phyloP scores from a whole-genome alignment of 2,329 filamentous ascomycete species.

The Periglandula ipomoeae region DNA sequence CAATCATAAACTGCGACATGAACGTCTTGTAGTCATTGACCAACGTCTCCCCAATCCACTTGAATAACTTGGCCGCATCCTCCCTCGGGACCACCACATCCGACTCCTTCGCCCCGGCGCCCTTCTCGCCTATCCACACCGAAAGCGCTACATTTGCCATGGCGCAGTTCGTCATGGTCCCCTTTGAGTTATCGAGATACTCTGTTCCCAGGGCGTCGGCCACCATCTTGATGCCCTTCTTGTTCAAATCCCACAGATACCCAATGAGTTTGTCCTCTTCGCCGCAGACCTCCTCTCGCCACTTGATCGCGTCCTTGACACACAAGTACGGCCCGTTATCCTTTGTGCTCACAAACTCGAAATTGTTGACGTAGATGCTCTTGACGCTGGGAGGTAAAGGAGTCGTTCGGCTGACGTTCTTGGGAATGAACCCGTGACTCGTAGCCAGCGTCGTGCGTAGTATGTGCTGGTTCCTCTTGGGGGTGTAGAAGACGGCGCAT shows the following conservation, averaged over 20 bases:
- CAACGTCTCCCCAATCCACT: constrained; percentile 50
- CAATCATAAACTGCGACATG: constrained; percentile 53
- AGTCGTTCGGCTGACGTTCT: constrained; percentile 13
- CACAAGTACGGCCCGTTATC: constrained; percentile 67
- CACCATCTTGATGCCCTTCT: constrained; percentile 49
- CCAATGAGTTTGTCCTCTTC: constrained; percentile 61
- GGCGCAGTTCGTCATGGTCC: constrained; percentile 55
- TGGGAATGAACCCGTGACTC: constrained; percentile 64
- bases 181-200: constrained; percentile 56
- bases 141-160: constrained; percentile 70
- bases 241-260: constrained; percentile 56
- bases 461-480: constrained; percentile 63
- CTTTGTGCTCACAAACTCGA: constrained; percentile 68
- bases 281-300: constrained; percentile 58
- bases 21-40: constrained; percentile 61
- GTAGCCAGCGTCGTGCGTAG: constrained; percentile 70
- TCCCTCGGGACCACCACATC: constrained; percentile 21
- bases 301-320: constrained; percentile 61
- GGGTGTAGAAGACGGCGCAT: constrained; percentile 74
- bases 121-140: constrained; percentile 30
- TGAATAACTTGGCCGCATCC: constrained; percentile 29
- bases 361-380: constrained; percentile 56
- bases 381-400: constrained; percentile 39
- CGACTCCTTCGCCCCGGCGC: constrained; percentile 16
- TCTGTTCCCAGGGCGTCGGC: constrained; percentile 59